Evolutionary conservation across 1,284 basidiomycete genomes (phyloP).

Genomic region (Ceratobasidium papillatum): DNA sequence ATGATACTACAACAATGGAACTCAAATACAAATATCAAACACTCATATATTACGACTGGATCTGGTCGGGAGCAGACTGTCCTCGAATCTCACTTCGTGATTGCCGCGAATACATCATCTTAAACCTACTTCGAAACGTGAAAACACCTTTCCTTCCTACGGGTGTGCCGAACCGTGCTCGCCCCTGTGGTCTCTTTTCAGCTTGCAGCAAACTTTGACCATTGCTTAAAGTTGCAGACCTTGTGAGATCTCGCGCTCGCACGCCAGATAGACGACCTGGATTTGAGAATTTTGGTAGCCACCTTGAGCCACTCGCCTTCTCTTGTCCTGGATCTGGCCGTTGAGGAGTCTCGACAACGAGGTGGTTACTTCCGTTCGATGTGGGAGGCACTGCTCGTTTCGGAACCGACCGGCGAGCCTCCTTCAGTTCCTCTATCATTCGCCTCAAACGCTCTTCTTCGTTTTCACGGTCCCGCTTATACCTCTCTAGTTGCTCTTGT

Average conservation of each 20-base stretch:
- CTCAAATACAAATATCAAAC: background rate
- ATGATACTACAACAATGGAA: background rate
- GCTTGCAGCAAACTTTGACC: background rate
- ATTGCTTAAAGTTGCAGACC: background rate
- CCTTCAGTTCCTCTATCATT: conserved; percentile 8
- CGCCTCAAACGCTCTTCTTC: background rate
- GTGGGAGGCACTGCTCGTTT: background rate
- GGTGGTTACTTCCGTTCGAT: too few relatives aligned
- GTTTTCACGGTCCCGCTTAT: conserved; percentile 12
- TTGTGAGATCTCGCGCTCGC: background rate
- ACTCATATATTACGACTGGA: too few relatives aligned
- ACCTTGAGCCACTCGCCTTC: background rate
- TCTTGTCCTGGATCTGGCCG: background rate
- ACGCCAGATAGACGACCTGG: background rate
- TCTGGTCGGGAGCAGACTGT: too few relatives aligned
- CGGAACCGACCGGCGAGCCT: background rate
- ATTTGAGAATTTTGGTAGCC: background rate
- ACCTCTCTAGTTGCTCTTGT: conserved; percentile 32
- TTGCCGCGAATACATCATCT: conserved; percentile 8
- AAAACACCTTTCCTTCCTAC: background rate
- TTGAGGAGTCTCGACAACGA: too few relatives aligned
- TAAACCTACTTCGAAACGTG: background rate
- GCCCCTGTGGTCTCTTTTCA: conserved; percentile 2
- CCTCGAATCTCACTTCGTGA: background rate
- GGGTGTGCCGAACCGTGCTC: background rate